A percentile compares a stretch with the other conserved stretches of the same genome.
These are phyloP conservation scores for Uncinocarpus reesii DNA, from an alignment of 2,329 filamentous ascomycete genomes.

Conservation along the genomic window DNA sequence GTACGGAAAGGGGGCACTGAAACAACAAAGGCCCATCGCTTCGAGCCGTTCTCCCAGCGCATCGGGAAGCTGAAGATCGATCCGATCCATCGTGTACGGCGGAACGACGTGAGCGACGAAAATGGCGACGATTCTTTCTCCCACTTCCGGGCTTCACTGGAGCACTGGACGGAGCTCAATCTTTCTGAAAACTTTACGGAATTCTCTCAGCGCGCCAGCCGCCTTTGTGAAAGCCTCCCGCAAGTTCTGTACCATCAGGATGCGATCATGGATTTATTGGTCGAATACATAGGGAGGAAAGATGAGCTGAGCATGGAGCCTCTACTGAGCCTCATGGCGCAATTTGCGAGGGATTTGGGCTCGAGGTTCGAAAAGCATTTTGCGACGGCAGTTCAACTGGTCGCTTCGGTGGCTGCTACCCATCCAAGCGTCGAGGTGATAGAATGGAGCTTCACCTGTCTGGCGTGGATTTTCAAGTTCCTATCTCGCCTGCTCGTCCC, in stretches of 20 bases:
- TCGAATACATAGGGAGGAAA: constrained; percentile 63
- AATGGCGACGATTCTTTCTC: constrained; percentile 68
- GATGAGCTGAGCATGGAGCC: constrained; percentile 77
- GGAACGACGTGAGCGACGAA: constrained; percentile 67
- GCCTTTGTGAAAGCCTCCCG: constrained; percentile 77
- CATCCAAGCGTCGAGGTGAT: constrained; percentile 77
- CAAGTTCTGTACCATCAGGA: constrained; percentile 87
- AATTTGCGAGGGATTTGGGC: constrained; percentile 90
- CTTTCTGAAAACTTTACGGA: constrained; percentile 67
- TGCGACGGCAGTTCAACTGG: constrained; percentile 58
- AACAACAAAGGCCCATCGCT: constrained; percentile 75
- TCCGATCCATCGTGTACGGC: constrained; percentile 78
- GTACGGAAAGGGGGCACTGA: constrained; percentile 56
- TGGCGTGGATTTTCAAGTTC: constrained; percentile 97
- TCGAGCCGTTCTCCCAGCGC: constrained; percentile 82
- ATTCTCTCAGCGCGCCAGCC: constrained; percentile 64
- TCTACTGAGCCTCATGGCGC: constrained; percentile 74
- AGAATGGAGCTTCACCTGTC: constrained; percentile 90
- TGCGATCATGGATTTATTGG: constrained; percentile 67
- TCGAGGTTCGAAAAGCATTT: constrained; percentile 83
- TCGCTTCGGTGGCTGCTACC: constrained; percentile 67
- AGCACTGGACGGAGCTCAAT: constrained; percentile 88
- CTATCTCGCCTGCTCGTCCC: constrained; percentile 77
- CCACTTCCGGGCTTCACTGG: constrained; percentile 70
- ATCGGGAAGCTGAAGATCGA: constrained; percentile 89